phyloP scores from a whole-genome alignment of 306 rosid genomes.

The Cicer arietinum region DNA sequence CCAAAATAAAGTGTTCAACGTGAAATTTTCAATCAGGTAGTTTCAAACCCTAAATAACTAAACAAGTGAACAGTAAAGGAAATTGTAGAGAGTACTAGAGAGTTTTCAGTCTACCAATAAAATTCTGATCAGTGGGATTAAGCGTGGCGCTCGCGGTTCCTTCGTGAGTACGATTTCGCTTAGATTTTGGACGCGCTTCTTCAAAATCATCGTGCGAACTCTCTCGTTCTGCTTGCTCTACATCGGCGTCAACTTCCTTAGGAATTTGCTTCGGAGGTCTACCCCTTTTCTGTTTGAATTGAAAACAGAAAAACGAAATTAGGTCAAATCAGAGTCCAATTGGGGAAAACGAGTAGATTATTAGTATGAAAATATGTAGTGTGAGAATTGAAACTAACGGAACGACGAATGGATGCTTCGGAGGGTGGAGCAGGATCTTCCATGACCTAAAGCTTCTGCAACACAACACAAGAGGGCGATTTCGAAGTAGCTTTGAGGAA shows the following conservation, averaged over 20 bases:
- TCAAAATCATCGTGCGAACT: constrained; percentile 79
- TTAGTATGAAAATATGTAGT: not conserved
- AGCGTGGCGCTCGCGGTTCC: constrained; percentile 53
- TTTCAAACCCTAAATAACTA: constrained; percentile 42
- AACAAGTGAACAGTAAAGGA: not conserved
- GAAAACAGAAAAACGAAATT: constrained; percentile 38
- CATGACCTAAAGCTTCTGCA: constrained; percentile 53
- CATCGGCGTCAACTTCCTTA: constrained; percentile 50
- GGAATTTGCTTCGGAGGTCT: constrained; percentile 61
- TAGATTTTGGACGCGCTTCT: constrained; percentile 60
- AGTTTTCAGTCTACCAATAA: constrained; percentile 62
- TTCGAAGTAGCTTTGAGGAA: not conserved
- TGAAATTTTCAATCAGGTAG: not conserved
- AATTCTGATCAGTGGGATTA: constrained; percentile 51
- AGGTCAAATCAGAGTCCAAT: constrained; percentile 36
- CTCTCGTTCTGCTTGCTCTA: constrained; percentile 60
- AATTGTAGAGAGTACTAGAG: not conserved
- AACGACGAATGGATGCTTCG: constrained; percentile 62
- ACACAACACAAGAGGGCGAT: not conserved
- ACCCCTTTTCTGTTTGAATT: constrained; percentile 65
- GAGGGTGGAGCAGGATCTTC: constrained; percentile 68
- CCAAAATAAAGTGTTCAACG: not conserved
- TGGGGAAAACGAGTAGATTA: not conserved
- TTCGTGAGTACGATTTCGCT: constrained; percentile 67
- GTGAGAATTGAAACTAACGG: constrained; percentile 57